phyloP scores from a whole-genome alignment of 352 stramenopile genomes.

The Pythium rhizo-oryzae region DNA sequence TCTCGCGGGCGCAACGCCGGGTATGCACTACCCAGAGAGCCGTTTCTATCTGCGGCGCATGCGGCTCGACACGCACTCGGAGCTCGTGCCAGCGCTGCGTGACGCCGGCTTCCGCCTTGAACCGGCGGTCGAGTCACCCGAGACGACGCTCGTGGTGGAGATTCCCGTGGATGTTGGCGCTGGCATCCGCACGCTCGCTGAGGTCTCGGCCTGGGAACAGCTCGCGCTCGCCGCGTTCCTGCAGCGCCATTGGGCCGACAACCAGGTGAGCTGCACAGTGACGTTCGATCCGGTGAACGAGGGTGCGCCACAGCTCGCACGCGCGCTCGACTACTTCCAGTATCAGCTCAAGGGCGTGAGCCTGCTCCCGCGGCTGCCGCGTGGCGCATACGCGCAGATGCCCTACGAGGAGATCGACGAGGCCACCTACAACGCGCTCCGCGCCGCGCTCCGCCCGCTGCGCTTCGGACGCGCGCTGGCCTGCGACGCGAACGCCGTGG shows the following conservation, averaged over 20 bases:
- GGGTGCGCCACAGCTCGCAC: constrained; percentile 59
- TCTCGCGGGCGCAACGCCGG: constrained; percentile 90
- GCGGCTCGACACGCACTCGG: constrained; percentile 80
- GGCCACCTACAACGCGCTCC: constrained; percentile 59
- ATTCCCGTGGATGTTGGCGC: constrained; percentile 91
- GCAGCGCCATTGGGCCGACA: constrained; percentile 94
- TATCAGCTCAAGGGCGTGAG: constrained; percentile 95
- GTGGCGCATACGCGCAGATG: constrained; percentile 90
- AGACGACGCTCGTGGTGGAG: constrained; percentile 87
- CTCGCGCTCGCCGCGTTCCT: constrained; percentile 91
- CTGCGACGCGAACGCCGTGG: constrained; percentile 37
- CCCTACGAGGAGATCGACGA: constrained; percentile 91
- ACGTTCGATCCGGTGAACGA: constrained; percentile 92
- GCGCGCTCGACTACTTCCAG: constrained; percentile 92
- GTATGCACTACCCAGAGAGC: constrained; percentile 94
- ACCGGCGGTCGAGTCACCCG: constrained; percentile 57
- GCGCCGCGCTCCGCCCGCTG: constrained; percentile 41
- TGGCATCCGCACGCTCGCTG: constrained; percentile 76
- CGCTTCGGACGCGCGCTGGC: constrained; percentile 35
- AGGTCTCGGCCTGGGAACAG: constrained; percentile 94
- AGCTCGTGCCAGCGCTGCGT: constrained; percentile 74
- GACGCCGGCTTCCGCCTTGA: constrained; percentile 84
- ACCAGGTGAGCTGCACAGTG: constrained; percentile 94
- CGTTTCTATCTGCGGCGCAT: constrained; percentile 93
- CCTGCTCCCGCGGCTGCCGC: constrained; percentile 81